These are phyloP conservation scores for Somion occarium DNA, from an alignment of 1,284 basidiomycete species.

Conservation along the genomic window DNA sequence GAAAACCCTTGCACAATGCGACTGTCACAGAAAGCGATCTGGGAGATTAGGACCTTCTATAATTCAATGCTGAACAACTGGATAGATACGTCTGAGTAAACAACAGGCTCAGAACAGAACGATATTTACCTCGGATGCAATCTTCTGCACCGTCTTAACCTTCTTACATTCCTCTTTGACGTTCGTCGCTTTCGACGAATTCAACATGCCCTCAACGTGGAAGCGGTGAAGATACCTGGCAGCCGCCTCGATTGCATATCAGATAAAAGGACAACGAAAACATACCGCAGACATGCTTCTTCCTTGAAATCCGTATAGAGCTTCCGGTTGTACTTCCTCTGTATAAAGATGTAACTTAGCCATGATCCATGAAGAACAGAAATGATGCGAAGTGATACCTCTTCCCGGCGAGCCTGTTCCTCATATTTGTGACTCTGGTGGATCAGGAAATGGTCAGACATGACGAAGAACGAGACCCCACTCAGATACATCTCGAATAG, in stretches of 20 bases:
- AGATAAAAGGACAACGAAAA: not conserved
- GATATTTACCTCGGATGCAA: constrained; percentile 34
- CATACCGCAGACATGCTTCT: constrained; percentile 63
- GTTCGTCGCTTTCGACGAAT: constrained; percentile 47
- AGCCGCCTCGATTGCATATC: no score
- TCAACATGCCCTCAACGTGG: constrained; percentile 42
- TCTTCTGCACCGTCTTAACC: constrained; percentile 45
- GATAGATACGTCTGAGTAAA: no score
- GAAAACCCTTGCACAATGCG: no score
- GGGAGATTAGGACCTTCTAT: no score
- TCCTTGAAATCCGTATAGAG: constrained; percentile 75
- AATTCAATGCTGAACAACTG: not conserved
- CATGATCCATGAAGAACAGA: not conserved
- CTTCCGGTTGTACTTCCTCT: constrained; percentile 75
- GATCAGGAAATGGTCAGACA: constrained; percentile 81
- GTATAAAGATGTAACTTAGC: not conserved
- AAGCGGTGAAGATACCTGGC: constrained; percentile 41
- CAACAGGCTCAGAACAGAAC: not conserved
- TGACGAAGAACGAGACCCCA: constrained; percentile 72
- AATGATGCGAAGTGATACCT: constrained; percentile 37
- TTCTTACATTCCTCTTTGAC: constrained; percentile 64
- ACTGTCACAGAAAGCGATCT: no score
- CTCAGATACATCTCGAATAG: constrained; percentile 62
- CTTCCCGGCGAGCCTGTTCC: constrained; percentile 61
- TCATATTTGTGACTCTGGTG: constrained; percentile 83